These are phyloP conservation scores for Fusarium paranaense DNA, from an alignment of 2,329 filamentous ascomycete genomes.

Conservation along the genomic window DNA sequence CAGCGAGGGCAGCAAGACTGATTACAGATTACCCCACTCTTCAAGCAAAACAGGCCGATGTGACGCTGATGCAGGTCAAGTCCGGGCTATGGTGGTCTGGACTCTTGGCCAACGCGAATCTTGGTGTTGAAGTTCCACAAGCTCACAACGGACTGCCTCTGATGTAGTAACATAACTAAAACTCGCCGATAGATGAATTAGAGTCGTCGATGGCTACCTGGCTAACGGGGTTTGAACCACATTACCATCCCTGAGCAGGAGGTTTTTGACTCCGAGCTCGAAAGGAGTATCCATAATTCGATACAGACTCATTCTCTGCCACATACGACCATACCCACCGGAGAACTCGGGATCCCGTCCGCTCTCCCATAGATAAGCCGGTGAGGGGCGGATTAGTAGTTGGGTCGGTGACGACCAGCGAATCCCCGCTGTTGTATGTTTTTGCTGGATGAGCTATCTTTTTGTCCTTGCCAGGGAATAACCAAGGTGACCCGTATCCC, in stretches of 20 bases:
- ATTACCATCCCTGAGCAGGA: neutral
- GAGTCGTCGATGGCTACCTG: neutral
- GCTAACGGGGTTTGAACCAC: neutral
- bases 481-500: neutral
- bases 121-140: neutral
- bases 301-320: neutral
- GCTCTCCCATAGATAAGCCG: neutral
- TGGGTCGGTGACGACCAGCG: neutral
- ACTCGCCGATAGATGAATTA: neutral
- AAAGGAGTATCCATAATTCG: neutral
- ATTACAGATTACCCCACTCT: neutral
- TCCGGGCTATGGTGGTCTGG: neutral
- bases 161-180: neutral
- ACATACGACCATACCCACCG: neutral
- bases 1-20: neutral
- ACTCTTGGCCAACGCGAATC: neutral
- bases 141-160: neutral
- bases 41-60: neutral
- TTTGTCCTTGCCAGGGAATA: neutral
- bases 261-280: neutral
- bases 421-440: neutral
- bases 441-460: neutral
- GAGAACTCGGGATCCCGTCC: neutral
- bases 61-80: neutral
- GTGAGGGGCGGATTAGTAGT: neutral